Evolutionary conservation across 345 rosid species (phyloP), one percentile per base, ranked within the genome.

Genomic region (Hibiscus trionum): DNA sequence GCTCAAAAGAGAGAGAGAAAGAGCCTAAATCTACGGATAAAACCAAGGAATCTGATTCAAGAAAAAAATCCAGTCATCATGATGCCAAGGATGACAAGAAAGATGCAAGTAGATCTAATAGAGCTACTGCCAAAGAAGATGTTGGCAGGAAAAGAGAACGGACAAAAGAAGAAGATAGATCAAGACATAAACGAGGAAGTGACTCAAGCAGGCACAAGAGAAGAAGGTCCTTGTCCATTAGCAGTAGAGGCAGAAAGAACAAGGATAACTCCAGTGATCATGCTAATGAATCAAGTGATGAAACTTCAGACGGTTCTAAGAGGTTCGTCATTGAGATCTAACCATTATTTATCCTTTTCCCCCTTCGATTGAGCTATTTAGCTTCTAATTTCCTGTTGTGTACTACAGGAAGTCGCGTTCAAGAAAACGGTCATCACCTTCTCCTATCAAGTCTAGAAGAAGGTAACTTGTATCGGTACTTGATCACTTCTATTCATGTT

Each of bases 371-470:
- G 29, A 73, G 56, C 50, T 26, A 42, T 75, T n/a, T 44, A 56
- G 68, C 73, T 64, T 66, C 76, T 80, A 58, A 68, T 74, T 66
- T 78, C 70, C 65, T 66, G 44, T 66, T 73, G 61, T 75, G 21
- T 66, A 31, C 59, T 76, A 68, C 86, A 93, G 99, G 88, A 89
- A 85, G 84, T 72, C 59, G 16, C 84, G 64, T 60, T 84, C 96
- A 57, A 85, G 87, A 74, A 87, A 84, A 76, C 77, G 82, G 35
- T 80, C 77, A 60, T 88, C 97, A 61, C 97, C 96, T 75, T 96
- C 97, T 55, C 90, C 97, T 4, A 85, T 35, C 79, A 93, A 90
- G 80, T 88, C 99, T 39, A 87, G 84, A 62, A 89, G 83, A 84
- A 93, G 99, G 99, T 96, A 89, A 62, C 19, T 57, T 61, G 49